phyloP scores from a whole-genome alignment of 208 protist species.

The Wallacemonas rigidus region DNA sequence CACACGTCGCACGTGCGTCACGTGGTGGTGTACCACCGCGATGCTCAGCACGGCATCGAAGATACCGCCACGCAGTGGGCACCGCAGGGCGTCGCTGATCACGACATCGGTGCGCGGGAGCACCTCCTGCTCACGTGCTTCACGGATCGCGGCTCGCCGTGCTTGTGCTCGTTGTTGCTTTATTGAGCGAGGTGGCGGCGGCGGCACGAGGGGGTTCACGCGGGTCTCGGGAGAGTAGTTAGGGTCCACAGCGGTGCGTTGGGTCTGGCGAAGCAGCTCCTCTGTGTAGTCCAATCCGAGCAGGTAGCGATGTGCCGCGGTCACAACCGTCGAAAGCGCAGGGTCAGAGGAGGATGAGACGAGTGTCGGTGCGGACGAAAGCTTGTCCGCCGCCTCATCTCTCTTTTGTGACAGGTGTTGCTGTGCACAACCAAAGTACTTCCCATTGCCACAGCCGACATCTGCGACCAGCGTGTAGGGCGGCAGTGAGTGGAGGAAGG shows the following conservation, averaged over 20 bases:
- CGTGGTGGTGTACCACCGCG: conserved; percentile 91
- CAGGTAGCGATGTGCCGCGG: conserved; percentile 47
- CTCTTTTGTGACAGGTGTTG: not conserved
- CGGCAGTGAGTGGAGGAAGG: conserved; percentile 69
- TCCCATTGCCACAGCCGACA: conserved; percentile 90
- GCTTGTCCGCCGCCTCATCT: not conserved
- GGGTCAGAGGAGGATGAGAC: not conserved
- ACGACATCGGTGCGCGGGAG: conserved; percentile 62
- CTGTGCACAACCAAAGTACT: conserved; percentile 70
- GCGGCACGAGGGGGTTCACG: not conserved
- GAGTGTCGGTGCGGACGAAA: not conserved
- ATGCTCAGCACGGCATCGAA: conserved; percentile 89
- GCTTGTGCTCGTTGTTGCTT: conserved; percentile 10
- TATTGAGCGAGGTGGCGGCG: conserved; percentile 7
- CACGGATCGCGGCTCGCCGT: conserved; percentile 5
- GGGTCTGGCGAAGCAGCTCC: conserved; percentile 60
- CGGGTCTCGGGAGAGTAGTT: conserved; percentile 24
- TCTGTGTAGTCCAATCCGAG: conserved; percentile 71
- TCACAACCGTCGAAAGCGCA: not conserved
- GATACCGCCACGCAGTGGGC: conserved; percentile 58
- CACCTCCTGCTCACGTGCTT: conserved; percentile 16
- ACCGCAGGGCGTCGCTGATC: conserved; percentile 57
- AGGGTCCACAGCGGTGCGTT: conserved; percentile 42
- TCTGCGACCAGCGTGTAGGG: conserved; percentile 71
- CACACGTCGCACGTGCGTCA: conserved; percentile 50